A percentile compares a stretch with the other conserved stretches of the same genome.
These are phyloP conservation scores for Yarrowia galli DNA, from an alignment of 1,139 yeast species.

Conservation along the genomic window DNA sequence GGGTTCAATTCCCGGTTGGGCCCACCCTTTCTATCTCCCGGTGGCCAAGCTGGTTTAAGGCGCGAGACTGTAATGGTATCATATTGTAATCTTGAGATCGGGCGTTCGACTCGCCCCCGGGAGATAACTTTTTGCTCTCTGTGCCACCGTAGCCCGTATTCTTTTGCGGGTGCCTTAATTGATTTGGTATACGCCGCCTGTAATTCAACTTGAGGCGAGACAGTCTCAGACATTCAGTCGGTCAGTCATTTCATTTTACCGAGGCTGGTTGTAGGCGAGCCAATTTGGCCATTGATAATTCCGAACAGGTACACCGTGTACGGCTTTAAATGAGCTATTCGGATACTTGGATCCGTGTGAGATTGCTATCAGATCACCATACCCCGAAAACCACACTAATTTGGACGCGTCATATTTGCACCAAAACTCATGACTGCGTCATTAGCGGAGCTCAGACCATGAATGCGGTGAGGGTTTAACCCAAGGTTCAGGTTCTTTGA, in stretches of 20 bases:
- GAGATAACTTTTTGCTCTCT: conserved; percentile 59
- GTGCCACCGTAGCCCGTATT: no score
- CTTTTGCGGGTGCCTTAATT: neutral
- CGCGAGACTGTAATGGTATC: conserved; percentile 73
- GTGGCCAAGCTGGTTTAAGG: conserved; percentile 80
- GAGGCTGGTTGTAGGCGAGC: conserved; percentile 1
- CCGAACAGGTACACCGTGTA: neutral
- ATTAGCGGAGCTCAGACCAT: conserved; percentile 8
- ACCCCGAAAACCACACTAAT: neutral
- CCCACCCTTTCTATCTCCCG: conserved; percentile 55
- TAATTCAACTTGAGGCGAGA: conserved; percentile 5
- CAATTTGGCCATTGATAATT: neutral
- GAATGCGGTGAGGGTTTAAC: conserved; percentile 44
- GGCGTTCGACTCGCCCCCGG: conserved; percentile 84
- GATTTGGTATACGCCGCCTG: neutral
- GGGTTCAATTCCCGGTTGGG: conserved; percentile 39
- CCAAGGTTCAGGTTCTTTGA: conserved; percentile 27
- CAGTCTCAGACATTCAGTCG: conserved; percentile 16
- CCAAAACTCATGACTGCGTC: conserved; percentile 18
- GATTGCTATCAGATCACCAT: conserved; percentile 27
- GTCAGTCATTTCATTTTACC: neutral
- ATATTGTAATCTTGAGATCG: conserved; percentile 71
- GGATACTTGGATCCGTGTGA: neutral
- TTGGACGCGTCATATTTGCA: conserved; percentile 9
- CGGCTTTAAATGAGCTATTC: neutral